Base-by-base conservation (phyloP, 768 basidiomycete species). In the Leccinum fibrillosum region DNA sequence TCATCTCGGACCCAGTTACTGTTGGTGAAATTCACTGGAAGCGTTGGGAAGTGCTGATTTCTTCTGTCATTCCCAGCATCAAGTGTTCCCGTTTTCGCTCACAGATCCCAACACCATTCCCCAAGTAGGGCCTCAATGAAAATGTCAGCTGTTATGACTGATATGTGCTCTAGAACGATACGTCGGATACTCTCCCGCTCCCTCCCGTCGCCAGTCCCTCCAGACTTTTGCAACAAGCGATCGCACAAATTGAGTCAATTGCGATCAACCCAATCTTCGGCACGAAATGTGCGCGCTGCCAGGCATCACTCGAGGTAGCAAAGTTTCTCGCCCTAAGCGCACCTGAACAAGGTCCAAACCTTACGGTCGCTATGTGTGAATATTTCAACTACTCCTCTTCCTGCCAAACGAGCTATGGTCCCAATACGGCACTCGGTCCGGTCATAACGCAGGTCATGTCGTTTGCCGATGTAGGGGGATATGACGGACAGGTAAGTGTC, bases 371-470 rank as follows among this genome's bases (percentile, higher is more conserved):
- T 12, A 69, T 89, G n/a, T 91, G 89, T 75, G 74, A 86, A 61
- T 70, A 71, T 59, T 83, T 86, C 70, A 76, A 80, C 49, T 78
- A 86, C 68, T 76, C 80, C 0, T 72, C 72, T 7, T 72, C 74
- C 23, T 90, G 88, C 69, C 74, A 74, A 55, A 74, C 72, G 15
- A 78, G 71, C 28, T 86, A 76, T 66, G 79, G 82, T 23, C 62
- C 72, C 7, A 69, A 76, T 54, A 78, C 76, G 23, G 12, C 50
- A 4, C 67, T 84, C 17, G 89, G 89, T 0, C 72, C 85, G 4
- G 76, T 86, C 28, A 68, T 89, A 58, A 88, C 89, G 0, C 89
- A 91, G 69, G 87, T 90, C 11, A 60, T 86, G 39, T 82, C 87
- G 11, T 86, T 85, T 60, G 86, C 88, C 7, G 82, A 91, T 64